phyloP scores from a whole-genome alignment of 2,329 filamentous ascomycete species.

The Cladorrhinum sp. region DNA sequence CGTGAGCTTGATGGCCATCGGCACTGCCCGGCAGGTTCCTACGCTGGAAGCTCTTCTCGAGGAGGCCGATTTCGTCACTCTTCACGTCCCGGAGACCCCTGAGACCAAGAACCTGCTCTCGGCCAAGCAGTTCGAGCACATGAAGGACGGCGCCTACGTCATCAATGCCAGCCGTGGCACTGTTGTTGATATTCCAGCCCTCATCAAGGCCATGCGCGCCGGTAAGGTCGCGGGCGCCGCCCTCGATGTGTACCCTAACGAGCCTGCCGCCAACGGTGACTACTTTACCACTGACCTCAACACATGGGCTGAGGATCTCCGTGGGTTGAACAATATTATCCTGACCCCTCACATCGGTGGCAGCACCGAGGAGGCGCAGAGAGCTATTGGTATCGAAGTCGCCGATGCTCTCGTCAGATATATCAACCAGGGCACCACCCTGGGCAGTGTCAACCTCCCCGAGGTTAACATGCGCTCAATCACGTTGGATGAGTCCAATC shows the following conservation, averaged over 20 bases:
- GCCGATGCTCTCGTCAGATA: conserved; percentile 84
- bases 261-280: conserved; percentile 90
- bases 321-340: conserved; percentile 85
- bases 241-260: conserved; percentile 93
- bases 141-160: conserved; percentile 90
- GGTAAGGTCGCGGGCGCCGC: conserved; percentile 91
- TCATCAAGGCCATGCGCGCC: conserved; percentile 80
- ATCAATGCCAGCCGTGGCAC: conserved; percentile 95
- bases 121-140: conserved; percentile 72
- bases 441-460: conserved; percentile 95
- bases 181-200: conserved; percentile 88
- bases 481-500: conserved; percentile 83
- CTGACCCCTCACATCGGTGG: conserved; percentile 96
- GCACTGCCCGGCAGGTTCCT: conserved; percentile 79
- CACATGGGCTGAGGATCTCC: conserved; percentile 79
- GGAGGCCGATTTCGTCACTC: conserved; percentile 85
- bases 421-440: conserved; percentile 89
- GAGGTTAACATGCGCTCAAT: conserved; percentile 88
- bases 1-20: conserved; percentile 89
- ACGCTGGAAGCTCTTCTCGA: conserved; percentile 73
- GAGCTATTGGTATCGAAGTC: conserved; percentile 93
- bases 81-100: conserved; percentile 88
- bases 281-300: conserved; percentile 89
- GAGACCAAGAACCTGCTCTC: conserved; percentile 94
- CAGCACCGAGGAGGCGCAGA: conserved; percentile 95